A percentile compares a stretch with the other conserved stretches of the same genome.
These are phyloP conservation scores for Pyronema omphalodes DNA, from an alignment of 495 filamentous ascomycete species.

Conservation along the genomic window DNA sequence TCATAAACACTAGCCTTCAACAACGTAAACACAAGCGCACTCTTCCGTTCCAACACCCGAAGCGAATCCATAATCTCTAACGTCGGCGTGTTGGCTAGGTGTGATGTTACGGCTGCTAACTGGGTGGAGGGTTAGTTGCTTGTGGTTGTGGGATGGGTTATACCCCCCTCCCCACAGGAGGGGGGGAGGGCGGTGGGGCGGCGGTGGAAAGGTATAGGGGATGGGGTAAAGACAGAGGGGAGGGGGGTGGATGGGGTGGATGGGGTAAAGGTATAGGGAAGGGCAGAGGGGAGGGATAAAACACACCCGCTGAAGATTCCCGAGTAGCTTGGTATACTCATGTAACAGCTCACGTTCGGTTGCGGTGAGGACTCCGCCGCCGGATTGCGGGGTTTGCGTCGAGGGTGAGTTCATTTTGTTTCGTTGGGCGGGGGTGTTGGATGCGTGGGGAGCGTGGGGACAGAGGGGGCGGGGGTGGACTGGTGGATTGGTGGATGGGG, in stretches of 20 bases:
- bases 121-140: slow-evolving; percentile 24
- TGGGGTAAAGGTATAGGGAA: slow-evolving; percentile 21
- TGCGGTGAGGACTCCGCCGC: too few relatives aligned
- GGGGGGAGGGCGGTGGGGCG: too few relatives aligned
- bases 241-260: background rate
- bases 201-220: too few relatives aligned
- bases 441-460: background rate
- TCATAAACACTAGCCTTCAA: slow-evolving; percentile 96
- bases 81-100: slow-evolving; percentile 43
- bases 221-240: too few relatives aligned
- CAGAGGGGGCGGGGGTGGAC: background rate
- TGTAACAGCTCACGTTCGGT: slow-evolving; percentile 93
- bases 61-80: slow-evolving; percentile 68
- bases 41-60: slow-evolving; percentile 78
- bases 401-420: too few relatives aligned
- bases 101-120: slow-evolving; percentile 43
- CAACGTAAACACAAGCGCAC: slow-evolving; percentile 78
- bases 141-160: slow-evolving; percentile 24
- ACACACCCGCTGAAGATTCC: slow-evolving; percentile 76
- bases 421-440: slow-evolving; percentile 56
- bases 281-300: slow-evolving; percentile 24
- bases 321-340: slow-evolving; percentile 70
- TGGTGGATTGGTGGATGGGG: background rate
- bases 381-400: too few relatives aligned
- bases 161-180: too few relatives aligned